These are phyloP conservation scores for Alternaria panax DNA, from an alignment of 2,329 filamentous ascomycete genomes.

Conservation along the genomic window DNA sequence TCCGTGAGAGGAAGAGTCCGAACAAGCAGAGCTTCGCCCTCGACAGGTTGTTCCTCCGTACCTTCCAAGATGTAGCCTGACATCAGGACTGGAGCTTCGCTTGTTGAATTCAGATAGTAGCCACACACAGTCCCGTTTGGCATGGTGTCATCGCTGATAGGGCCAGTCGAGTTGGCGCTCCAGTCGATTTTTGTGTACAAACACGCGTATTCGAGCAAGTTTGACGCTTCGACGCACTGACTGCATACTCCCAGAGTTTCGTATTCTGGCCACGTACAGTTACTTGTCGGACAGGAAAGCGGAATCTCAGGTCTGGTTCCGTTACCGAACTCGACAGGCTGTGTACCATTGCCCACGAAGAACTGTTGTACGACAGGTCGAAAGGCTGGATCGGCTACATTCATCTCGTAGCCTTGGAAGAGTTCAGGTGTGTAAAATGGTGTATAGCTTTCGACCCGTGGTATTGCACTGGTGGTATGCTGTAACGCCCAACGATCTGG, in stretches of 20 bases:
- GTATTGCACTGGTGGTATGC: conserved; percentile 20
- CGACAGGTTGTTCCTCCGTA: too few relatives aligned
- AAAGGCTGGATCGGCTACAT: too few relatives aligned
- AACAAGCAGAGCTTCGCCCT: conserved; percentile 23
- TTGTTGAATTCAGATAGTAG: conserved; percentile 34
- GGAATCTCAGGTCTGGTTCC: conserved; percentile 34
- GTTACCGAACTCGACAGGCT: conserved; percentile 30
- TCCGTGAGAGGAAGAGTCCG: conserved; percentile 21
- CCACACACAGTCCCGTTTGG: conserved; percentile 36
- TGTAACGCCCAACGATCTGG: conserved; percentile 29
- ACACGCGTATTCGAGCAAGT: conserved; percentile 20
- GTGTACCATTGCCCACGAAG: conserved; percentile 30
- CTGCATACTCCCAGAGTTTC: conserved; percentile 39
- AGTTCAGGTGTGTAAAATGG: background rate
- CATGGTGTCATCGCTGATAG: background rate
- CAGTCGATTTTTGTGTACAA: conserved; percentile 22
- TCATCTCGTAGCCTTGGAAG: background rate
- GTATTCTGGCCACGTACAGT: conserved; percentile 40
- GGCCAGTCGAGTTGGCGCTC: conserved; percentile 10
- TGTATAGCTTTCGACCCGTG: conserved; percentile 13
- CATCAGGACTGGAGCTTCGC: conserved; percentile 17
- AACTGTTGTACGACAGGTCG: conserved; percentile 2
- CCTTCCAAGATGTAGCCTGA: conserved; percentile 33
- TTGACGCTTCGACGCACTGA: conserved; percentile 20
- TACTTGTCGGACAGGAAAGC: conserved; percentile 37